Evolutionary conservation across 768 basidiomycete genomes (phyloP).

Genomic region (Macrolepiota fuliginosa): DNA sequence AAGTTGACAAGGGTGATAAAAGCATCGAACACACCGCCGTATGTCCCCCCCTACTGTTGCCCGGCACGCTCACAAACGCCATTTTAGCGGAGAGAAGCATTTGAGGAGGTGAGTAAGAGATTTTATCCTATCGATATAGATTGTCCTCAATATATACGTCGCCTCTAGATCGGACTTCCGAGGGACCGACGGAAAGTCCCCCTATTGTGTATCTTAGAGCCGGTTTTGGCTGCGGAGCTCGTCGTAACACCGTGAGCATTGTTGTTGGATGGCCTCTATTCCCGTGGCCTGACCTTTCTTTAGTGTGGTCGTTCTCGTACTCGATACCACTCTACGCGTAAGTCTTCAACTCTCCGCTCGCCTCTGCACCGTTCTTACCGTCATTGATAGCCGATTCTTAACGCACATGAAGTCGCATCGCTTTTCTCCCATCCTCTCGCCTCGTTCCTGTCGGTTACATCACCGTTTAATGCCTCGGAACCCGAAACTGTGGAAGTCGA

Average conservation of each 20-base stretch:
- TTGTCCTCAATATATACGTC: not conserved
- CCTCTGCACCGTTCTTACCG: not conserved
- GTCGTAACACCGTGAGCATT: conserved; percentile 80
- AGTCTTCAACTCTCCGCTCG: conserved; percentile 14
- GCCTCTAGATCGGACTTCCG: conserved; percentile 76
- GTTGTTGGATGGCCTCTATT: not conserved
- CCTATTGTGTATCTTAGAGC: conserved; percentile 74
- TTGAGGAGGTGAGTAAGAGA: conserved; percentile 66
- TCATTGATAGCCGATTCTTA: conserved; percentile 66
- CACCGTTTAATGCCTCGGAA: conserved; percentile 52
- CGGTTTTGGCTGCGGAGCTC: conserved; percentile 68
- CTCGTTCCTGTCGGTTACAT: conserved; percentile 62
- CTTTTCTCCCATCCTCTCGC: conserved; percentile 85
- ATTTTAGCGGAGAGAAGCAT: conserved; percentile 78
- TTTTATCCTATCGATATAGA: not conserved
- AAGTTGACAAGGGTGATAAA: conserved; percentile 64
- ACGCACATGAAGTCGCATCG: conserved; percentile 71
- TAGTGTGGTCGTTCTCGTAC: conserved; percentile 83
- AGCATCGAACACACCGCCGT: conserved; percentile 82
- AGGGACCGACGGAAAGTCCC: conserved; percentile 67
- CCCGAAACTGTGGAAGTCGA: conserved; percentile 51
- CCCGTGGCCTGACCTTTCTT: not conserved
- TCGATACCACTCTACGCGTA: conserved; percentile 74
- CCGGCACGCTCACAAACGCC: not conserved
- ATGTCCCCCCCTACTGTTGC: conserved; percentile 21